Conservation (phyloP, 2,329 filamentous ascomycete genomes). For the Colletotrichum destructivum region DNA sequence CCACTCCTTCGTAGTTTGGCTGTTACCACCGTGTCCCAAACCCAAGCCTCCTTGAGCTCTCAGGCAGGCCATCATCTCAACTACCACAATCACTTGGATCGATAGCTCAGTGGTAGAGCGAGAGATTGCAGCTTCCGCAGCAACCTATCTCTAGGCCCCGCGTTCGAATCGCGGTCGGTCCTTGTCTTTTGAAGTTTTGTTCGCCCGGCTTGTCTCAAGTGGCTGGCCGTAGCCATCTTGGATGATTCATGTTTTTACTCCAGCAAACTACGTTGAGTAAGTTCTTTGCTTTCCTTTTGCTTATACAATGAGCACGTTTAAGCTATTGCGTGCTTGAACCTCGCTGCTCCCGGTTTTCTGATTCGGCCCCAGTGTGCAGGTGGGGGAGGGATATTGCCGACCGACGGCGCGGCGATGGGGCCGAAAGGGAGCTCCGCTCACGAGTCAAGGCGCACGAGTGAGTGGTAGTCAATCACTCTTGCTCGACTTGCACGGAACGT, state of each 20-base stretch:
- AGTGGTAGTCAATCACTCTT: neutral
- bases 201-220: neutral
- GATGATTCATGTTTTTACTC: neutral
- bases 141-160: conserved; percentile 41
- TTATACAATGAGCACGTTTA: neutral
- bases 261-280: neutral
- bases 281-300: neutral
- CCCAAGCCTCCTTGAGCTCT: neutral
- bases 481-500: neutral
- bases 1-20: neutral
- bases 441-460: neutral
- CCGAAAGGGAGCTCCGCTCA: conserved; percentile 18
- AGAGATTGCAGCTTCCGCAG: conserved; percentile 34
- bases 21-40: conserved; percentile 22
- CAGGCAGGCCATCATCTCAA: fast-evolving
- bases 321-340: conserved; percentile 1
- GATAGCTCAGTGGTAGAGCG: conserved; percentile 44
- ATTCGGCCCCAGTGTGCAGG: conserved; percentile 19
- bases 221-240: too few species aligned
- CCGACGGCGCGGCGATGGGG: conserved; percentile 31
- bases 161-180: conserved; percentile 43
- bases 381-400: conserved; percentile 9
- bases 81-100: conserved; percentile 23
- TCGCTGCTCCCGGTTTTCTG: neutral
- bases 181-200: conserved; percentile 22